Conservation (phyloP, 2,329 filamentous ascomycete genomes). For the Pyricularia sp. region DNA sequence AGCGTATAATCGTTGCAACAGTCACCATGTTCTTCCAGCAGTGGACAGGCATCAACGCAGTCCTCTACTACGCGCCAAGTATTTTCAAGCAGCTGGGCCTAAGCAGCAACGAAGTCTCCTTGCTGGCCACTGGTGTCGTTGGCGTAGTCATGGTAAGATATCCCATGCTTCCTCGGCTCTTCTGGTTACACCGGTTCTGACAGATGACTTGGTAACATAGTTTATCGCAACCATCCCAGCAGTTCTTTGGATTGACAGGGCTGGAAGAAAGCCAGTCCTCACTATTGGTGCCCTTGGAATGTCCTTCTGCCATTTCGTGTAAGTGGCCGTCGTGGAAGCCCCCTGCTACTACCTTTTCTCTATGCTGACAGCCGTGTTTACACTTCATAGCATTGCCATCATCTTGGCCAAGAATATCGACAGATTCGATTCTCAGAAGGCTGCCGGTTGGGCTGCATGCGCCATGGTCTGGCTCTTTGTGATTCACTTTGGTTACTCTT, state of each 20-base stretch:
- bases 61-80: constrained; percentile 56
- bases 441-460: constrained; percentile 57
- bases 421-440: constrained; percentile 40
- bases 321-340: background rate
- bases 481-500: constrained; percentile 58
- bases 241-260: constrained; percentile 51
- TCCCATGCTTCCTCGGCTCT: background rate
- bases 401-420: constrained; percentile 53
- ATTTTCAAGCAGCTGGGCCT: constrained; percentile 59
- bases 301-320: constrained; percentile 49
- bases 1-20: constrained; percentile 49
- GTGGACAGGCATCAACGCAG: constrained; percentile 38
- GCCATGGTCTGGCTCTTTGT: constrained; percentile 64
- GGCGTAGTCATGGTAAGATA: constrained; percentile 46
- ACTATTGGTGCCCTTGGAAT: constrained; percentile 56
- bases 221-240: constrained; percentile 54
- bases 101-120: constrained; percentile 31
- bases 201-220: background rate
- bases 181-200: background rate
- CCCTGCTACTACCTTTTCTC: background rate
- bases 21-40: constrained; percentile 51
- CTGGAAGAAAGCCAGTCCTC: constrained; percentile 50
- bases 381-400: constrained; percentile 43
- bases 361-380: background rate
- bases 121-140: constrained; percentile 58